Evolutionary conservation across 192 early-diverging fungal genomes (phyloP).

Genomic region (Dissophora ornata): DNA sequence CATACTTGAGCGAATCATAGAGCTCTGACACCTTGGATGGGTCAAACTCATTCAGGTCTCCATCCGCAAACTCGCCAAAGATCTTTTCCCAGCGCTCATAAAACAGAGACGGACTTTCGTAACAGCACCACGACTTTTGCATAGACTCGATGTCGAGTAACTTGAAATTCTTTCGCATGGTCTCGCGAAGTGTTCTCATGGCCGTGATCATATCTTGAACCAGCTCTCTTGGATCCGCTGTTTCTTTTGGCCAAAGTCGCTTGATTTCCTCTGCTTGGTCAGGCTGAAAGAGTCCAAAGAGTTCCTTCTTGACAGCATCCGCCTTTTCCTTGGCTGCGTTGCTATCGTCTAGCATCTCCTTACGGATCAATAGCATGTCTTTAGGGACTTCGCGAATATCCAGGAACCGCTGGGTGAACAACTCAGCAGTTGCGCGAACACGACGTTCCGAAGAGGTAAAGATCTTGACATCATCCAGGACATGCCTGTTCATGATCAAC

Average conservation of each 20-base stretch:
- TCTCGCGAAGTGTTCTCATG: conserved; percentile 71
- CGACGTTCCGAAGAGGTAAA: conserved; percentile 89
- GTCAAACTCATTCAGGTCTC: conserved; percentile 67
- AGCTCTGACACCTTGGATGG: conserved; percentile 92
- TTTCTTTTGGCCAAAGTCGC: conserved; percentile 53
- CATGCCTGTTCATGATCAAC: conserved; percentile 85
- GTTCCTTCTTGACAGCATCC: conserved; percentile 84
- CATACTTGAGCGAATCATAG: conserved; percentile 97
- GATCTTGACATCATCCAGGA: conserved; percentile 89
- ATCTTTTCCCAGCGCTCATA: conserved; percentile 98
- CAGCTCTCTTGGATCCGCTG: conserved; percentile 57
- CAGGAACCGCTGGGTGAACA: conserved; percentile 76
- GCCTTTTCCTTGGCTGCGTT: conserved; percentile 95
- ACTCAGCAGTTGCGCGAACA: conserved; percentile 86
- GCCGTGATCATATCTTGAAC: conserved; percentile 77
- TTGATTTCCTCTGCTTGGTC: conserved; percentile 44
- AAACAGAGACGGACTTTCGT: conserved; percentile 86
- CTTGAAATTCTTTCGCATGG: conserved; percentile 85
- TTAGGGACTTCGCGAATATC: conserved; percentile 66
- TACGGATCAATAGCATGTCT: conserved; percentile 75
- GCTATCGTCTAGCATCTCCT: conserved; percentile 95
- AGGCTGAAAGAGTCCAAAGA: conserved; percentile 60
- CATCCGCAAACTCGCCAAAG: conserved; percentile 84
- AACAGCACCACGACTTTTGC: conserved; percentile 91
- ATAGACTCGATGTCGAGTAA: conserved; percentile 66